Percentiles rank a stretch among this genome's conserved stretches.
phyloP scores from a whole-genome alignment of 2,329 filamentous ascomycete species.

The Diaporthe citriasiana region DNA sequence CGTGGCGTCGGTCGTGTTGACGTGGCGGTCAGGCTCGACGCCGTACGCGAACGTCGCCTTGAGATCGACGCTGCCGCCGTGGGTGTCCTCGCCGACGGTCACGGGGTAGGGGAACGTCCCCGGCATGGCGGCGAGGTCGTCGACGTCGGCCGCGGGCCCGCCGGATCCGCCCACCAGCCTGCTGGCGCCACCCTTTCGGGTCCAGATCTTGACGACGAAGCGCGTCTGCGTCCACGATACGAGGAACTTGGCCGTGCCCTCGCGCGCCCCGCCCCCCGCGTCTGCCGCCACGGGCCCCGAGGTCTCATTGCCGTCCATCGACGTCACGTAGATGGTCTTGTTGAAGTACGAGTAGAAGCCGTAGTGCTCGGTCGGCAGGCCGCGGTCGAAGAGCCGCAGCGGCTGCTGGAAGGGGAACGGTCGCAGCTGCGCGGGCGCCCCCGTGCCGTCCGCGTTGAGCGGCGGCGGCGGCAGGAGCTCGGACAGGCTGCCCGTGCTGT shows the following conservation, averaged over 20 bases:
- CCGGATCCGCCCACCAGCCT: conserved; percentile 53
- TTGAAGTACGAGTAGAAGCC: conserved; percentile 95
- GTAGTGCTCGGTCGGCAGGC: conserved; percentile 85
- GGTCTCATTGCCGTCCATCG: conserved; percentile 57
- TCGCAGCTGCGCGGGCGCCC: conserved; percentile 79
- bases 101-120: conserved; percentile 76
- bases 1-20: conserved; percentile 59
- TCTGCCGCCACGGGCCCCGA: conserved; percentile 60
- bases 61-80: conserved; percentile 67
- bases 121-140: conserved; percentile 57
- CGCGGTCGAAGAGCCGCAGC: conserved; percentile 87
- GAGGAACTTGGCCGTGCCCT: conserved; percentile 67
- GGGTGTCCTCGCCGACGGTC: conserved; percentile 72
- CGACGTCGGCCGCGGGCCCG: conserved; percentile 47
- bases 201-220: conserved; percentile 77
- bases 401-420: conserved; percentile 82
- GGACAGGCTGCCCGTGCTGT: conserved; percentile 59
- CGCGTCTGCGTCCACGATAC: conserved; percentile 73
- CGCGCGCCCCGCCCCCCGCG: conserved; percentile 66
- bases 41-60: conserved; percentile 70
- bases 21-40: conserved; percentile 61
- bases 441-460: conserved; percentile 77
- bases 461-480: conserved; percentile 74
- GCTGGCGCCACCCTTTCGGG: conserved; percentile 58
- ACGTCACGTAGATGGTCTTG: conserved; percentile 85